Evolutionary conservation across 2,329 filamentous ascomycete species (phyloP).

Genomic region (Pezicula neosporulosa): DNA sequence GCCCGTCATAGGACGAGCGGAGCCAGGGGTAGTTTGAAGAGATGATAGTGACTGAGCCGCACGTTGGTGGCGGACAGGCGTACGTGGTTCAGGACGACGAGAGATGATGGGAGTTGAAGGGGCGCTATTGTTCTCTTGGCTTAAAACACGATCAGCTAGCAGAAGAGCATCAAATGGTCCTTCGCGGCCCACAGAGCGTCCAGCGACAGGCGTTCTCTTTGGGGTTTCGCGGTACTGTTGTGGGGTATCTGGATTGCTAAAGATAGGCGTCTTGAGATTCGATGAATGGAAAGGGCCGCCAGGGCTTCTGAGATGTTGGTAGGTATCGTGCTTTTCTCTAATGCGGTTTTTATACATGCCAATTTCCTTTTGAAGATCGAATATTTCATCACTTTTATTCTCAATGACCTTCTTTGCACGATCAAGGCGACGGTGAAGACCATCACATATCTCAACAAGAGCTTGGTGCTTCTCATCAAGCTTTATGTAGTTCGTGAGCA

Average conservation of each 20-base stretch:
- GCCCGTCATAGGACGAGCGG: slow-evolving; percentile 40
- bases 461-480: slow-evolving; percentile 65
- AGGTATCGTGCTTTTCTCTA: slow-evolving; percentile 83
- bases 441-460: slow-evolving; percentile 62
- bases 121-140: slow-evolving; percentile 71
- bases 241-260: slow-evolving; percentile 36
- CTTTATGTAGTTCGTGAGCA: slow-evolving; percentile 44
- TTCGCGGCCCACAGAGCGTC: slow-evolving; percentile 42
- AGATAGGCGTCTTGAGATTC: slow-evolving; percentile 51
- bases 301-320: slow-evolving; percentile 74
- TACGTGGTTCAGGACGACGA: slow-evolving; percentile 34
- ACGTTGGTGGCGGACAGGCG: slow-evolving; percentile 62
- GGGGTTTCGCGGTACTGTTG: slow-evolving; percentile 42
- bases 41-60: slow-evolving; percentile 83
- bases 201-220: slow-evolving; percentile 46
- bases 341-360: slow-evolving; percentile 78
- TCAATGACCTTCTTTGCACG: slow-evolving; percentile 76
- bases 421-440: slow-evolving; percentile 61
- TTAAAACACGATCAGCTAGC: slow-evolving; percentile 70
- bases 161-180: slow-evolving; percentile 75
- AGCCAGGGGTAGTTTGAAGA: slow-evolving; percentile 70
- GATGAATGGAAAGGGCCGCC: slow-evolving; percentile 64
- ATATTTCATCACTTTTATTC: slow-evolving; percentile 71
- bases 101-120: slow-evolving; percentile 59
- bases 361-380: slow-evolving; percentile 70